Evolutionary conservation across 805 yeast species (phyloP), one percentile per base, ranked within the genome.

Genomic region (Cyberlindnera mrakii): DNA sequence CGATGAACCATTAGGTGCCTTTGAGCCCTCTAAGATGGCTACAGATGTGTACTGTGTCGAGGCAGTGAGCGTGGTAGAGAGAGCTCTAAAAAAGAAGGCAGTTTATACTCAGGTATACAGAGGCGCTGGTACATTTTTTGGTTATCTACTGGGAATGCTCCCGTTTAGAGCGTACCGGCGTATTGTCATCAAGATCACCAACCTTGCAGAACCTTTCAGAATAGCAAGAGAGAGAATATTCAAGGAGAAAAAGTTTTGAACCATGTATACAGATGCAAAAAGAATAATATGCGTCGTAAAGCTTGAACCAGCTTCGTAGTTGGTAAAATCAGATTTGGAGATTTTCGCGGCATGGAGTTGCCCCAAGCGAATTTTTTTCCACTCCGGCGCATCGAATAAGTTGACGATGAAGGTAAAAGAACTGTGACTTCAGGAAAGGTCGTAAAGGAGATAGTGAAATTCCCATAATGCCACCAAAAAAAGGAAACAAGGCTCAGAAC

Each of bases 391-490:
- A 33, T n/a, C 25, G 18, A 11, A 11, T 29, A 18, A 19, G 36
- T 11, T 20, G 30, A 23, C 30, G 30, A 35, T n/a, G 25, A 35
- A 23, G 5, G 19, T 29, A 6, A 35, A 35, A 23, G 15, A 14
- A 15, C 37, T 29, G 30, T 29, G 8, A 14, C 37, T 15, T 6
- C 31, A 6, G 16, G 19, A 16, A 33, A 16, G 35, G 25, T 14
- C 7, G 6, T 15, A 8, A 13, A 25, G 16, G 27, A 15, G 8
- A n/a, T 23, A 14, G 15, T n/a, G 16, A 25, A 20, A 18, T 32
- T n/a, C 3, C 30, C 14, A 51, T 45, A 16, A 85, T 85, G 95
- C 89, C 91, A 44, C 93, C 96, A 62, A 85, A 85, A 72, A 86
- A 83, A 69, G 76, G 75, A 58, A 67, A 67, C 46, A 68, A 70